These are phyloP conservation scores for Diaporthe longicolla DNA, from an alignment of 2,329 filamentous ascomycete species.

Conservation along the genomic window DNA sequence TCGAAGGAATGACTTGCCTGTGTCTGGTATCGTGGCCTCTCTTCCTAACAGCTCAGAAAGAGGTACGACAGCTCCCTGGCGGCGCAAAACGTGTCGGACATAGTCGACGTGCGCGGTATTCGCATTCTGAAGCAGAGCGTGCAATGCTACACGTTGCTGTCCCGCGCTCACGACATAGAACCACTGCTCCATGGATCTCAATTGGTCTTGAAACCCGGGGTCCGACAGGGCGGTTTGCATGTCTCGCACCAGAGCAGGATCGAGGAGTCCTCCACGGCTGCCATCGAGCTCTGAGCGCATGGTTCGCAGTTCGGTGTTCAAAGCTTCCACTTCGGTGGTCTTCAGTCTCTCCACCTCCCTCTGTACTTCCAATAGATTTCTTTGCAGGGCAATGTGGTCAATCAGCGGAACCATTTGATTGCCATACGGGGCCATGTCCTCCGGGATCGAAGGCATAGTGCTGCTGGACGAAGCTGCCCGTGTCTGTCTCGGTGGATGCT, in stretches of 20 bases:
- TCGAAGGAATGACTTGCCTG: neutral
- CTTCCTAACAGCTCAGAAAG: neutral
- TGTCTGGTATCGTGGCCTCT: neutral
- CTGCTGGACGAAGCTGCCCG: neutral
- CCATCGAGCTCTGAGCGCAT: neutral
- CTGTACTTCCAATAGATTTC: neutral
- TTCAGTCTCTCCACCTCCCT: neutral
- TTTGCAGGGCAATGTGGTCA: neutral
- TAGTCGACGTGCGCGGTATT: neutral
- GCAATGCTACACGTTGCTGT: neutral
- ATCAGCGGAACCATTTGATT: neutral
- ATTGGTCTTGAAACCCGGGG: neutral
- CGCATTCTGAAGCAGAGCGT: neutral
- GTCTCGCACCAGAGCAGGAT: neutral
- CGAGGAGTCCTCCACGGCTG: neutral
- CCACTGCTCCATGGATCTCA: neutral
- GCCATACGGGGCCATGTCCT: too few species aligned
- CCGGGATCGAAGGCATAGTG: neutral
- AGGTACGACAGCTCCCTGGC: neutral
- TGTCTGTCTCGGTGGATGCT: neutral
- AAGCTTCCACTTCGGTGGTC: neutral
- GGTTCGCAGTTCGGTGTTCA: neutral
- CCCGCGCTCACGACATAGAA: neutral
- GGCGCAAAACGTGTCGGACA: neutral
- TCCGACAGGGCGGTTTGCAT: neutral